Conservation (phyloP, 208 protist species). For the Trypanosoma boissoni region DNA sequence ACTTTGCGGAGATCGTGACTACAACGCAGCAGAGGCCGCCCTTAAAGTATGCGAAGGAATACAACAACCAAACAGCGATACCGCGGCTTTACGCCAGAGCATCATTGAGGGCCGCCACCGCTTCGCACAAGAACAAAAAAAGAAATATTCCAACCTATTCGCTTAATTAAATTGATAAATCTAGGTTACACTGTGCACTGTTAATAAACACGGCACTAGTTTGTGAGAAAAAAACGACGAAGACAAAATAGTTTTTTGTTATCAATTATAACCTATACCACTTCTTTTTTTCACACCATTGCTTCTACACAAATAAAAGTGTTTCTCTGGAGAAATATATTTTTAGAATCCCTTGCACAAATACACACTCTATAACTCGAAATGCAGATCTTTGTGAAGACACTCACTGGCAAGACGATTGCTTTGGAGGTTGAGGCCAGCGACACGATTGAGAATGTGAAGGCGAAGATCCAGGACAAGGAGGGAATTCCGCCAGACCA, state of each 20-base stretch:
- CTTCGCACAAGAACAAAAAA: constrained; percentile 41
- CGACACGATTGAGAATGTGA: constrained; percentile 94
- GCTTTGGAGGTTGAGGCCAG: constrained; percentile 91
- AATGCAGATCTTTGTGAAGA: constrained; percentile 95
- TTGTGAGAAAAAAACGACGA: neutral
- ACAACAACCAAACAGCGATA: constrained; percentile 39
- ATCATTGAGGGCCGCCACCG: constrained; percentile 34
- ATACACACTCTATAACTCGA: no score
- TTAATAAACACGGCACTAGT: neutral
- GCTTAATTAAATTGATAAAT: constrained; percentile 18
- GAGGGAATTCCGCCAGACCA: constrained; percentile 96
- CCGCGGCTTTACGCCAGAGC: constrained; percentile 28
- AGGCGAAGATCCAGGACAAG: constrained; percentile 99
- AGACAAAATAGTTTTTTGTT: no score
- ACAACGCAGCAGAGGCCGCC: constrained; percentile 33
- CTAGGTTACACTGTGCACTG: neutral
- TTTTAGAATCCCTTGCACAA: no score
- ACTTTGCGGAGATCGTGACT: constrained; percentile 48
- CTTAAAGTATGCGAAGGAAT: constrained; percentile 30
- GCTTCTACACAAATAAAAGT: no score
- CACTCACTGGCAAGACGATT: constrained; percentile 93
- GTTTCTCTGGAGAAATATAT: no score
- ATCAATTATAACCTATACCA: no score
- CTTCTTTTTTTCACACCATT: no score
- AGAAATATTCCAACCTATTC: constrained; percentile 77